Percentiles rank a stretch among this genome's conserved stretches.
phyloP scores from a whole-genome alignment of 345 rosid species.

The Isatis tinctoria region DNA sequence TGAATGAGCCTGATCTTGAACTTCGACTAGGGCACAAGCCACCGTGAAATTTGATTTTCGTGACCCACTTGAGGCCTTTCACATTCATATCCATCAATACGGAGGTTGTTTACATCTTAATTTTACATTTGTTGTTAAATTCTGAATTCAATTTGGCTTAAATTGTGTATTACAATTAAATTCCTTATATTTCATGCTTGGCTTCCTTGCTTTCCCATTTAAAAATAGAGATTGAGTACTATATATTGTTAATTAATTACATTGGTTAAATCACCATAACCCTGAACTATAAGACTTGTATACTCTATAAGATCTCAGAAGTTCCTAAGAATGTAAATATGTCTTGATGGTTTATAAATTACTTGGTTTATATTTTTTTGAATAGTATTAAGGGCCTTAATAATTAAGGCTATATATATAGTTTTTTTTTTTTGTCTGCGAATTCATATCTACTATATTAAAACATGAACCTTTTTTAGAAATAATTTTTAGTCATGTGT shows the following conservation, averaged over 20 bases:
- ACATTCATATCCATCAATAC: slow-evolving; percentile 14
- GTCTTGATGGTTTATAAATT: not conserved
- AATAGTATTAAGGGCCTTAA: not conserved
- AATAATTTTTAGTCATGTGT: too few relatives aligned
- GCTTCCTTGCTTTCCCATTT: slow-evolving; percentile 15
- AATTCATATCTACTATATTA: too few relatives aligned
- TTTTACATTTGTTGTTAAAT: slow-evolving; percentile 17
- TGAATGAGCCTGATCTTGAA: slow-evolving; percentile 83
- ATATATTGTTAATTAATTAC: not conserved
- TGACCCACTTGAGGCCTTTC: slow-evolving; percentile 11
- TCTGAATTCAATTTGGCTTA: slow-evolving; percentile 6
- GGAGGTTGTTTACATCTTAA: slow-evolving; percentile 18
- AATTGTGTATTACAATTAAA: slow-evolving; percentile 12
- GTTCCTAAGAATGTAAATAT: not conserved
- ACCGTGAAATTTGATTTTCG: slow-evolving; percentile 28
- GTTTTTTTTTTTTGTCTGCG: not conserved
- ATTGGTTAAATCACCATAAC: not conserved
- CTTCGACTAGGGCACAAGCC: slow-evolving; percentile 69
- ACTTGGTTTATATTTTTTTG: not conserved
- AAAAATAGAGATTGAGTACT: not conserved
- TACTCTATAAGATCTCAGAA: not conserved
- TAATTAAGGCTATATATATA: too few relatives aligned
- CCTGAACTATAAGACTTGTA: not conserved
- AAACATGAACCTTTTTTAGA: too few relatives aligned
- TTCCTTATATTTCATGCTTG: slow-evolving; percentile 18